These are phyloP conservation scores for Pseudopithomyces maydicus DNA, from an alignment of 2,329 filamentous ascomycete species.

Conservation along the genomic window DNA sequence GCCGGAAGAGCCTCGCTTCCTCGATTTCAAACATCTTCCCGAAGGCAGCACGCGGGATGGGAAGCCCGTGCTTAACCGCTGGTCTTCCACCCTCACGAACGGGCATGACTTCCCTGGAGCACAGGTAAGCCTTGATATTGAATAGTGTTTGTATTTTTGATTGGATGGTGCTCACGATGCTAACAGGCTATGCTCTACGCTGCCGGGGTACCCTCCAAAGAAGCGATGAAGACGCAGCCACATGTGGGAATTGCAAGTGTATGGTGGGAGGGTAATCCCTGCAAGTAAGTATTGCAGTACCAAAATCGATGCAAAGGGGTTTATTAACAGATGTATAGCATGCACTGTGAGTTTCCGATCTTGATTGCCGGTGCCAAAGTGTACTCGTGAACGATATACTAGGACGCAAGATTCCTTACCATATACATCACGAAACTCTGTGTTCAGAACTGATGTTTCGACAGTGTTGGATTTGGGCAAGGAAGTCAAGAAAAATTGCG, in stretches of 20 bases:
- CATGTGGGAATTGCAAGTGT: conserved; percentile 91
- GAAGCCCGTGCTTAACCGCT: conserved; percentile 76
- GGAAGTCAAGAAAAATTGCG: conserved; percentile 80
- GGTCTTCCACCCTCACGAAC: conserved; percentile 80
- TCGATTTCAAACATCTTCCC: conserved; percentile 62
- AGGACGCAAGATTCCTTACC: neutral
- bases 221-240: conserved; percentile 87
- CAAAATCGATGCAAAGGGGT: conserved; percentile 7
- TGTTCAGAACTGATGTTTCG: neutral
- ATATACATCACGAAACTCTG: too few relatives aligned
- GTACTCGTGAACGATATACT: conserved; percentile 9
- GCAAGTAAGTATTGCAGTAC: conserved; percentile 69
- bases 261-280: conserved; percentile 98
- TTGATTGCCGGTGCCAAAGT: neutral
- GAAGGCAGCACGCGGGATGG: conserved; percentile 61
- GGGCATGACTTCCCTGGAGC: conserved; percentile 91
- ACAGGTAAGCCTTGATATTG: conserved; percentile 61
- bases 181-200: conserved; percentile 89
- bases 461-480: conserved; percentile 83
- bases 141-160: conserved; percentile 7
- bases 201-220: conserved; percentile 80
- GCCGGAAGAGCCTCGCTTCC: conserved; percentile 53
- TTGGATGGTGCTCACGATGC: neutral
- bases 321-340: conserved; percentile 46
- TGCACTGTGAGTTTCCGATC: conserved; percentile 51